phyloP scores from a whole-genome alignment of 345 rosid species.

The Diplotaxis tenuifolia region DNA sequence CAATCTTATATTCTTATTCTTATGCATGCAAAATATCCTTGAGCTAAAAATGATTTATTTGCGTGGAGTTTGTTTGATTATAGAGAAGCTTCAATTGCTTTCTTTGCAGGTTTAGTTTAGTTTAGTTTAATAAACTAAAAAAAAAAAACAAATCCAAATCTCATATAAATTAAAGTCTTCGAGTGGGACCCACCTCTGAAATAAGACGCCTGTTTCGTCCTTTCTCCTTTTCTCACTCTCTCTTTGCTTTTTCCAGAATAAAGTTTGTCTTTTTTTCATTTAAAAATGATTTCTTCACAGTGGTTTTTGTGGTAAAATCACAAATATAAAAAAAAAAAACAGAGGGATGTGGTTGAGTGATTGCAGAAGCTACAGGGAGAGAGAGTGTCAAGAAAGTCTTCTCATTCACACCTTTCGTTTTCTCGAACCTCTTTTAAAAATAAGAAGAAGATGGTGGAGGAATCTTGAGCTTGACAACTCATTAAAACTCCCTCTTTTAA shows the following conservation, averaged over 20 bases:
- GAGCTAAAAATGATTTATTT: neutral
- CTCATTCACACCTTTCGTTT: slow-evolving; percentile 74
- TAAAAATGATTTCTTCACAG: slow-evolving; percentile 8
- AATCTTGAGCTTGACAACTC: slow-evolving; percentile 62
- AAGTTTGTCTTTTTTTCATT: slow-evolving; percentile 3
- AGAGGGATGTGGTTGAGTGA: slow-evolving; percentile 49
- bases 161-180: slow-evolving; percentile 48
- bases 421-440: slow-evolving; percentile 40
- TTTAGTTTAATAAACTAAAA: neutral
- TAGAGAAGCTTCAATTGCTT: neutral
- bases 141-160: neutral
- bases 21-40: neutral
- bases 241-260: slow-evolving; percentile 20
- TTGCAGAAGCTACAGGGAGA: slow-evolving; percentile 36
- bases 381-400: slow-evolving; percentile 50
- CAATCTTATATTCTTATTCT: too few species aligned
- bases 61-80: neutral
- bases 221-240: neutral
- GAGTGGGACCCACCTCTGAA: slow-evolving; percentile 56
- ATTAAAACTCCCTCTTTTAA: slow-evolving; percentile 26
- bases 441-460: slow-evolving; percentile 40
- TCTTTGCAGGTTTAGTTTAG: neutral
- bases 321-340: neutral
- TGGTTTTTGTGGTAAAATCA: neutral
- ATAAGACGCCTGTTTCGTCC: slow-evolving; percentile 61